A percentile compares a stretch with the other conserved stretches of the same genome.
Conservation (phyloP, 2,329 filamentous ascomycete species). For the Botrytis squamosa region DNA sequence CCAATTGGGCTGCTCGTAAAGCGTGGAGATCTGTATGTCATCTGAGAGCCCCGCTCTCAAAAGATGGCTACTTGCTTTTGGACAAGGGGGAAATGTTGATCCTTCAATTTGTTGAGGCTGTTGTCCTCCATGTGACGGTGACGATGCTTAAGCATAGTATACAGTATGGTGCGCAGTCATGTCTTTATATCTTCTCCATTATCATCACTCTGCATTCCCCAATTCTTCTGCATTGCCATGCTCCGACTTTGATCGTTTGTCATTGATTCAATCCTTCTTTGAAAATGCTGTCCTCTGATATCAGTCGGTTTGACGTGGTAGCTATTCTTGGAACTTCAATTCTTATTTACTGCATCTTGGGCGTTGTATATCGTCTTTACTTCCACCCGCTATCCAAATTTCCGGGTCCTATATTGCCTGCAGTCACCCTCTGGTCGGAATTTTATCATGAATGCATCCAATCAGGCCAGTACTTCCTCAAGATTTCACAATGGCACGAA, state of each 20-base stretch:
- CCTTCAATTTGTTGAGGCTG: background rate
- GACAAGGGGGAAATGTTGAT: background rate
- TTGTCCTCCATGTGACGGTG: slow-evolving; percentile 1
- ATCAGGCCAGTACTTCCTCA: slow-evolving; percentile 9
- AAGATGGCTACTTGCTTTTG: background rate
- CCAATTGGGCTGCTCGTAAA: slow-evolving; percentile 2
- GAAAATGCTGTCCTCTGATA: slow-evolving; percentile 1
- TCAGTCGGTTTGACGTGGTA: background rate
- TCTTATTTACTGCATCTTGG: slow-evolving; percentile 12
- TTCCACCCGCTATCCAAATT: slow-evolving; percentile 20
- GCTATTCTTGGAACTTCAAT: slow-evolving; percentile 10
- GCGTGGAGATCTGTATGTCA: slow-evolving; percentile 3
- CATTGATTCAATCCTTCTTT: background rate
- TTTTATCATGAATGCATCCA: slow-evolving; percentile 13
- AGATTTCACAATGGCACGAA: slow-evolving; percentile 13
- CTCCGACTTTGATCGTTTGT: background rate
- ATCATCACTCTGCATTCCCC: slow-evolving; percentile 3
- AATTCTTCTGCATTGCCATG: background rate
- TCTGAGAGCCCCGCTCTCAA: background rate
- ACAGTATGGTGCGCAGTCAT: background rate
- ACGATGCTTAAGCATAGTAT: background rate
- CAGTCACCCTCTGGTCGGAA: slow-evolving; percentile 11
- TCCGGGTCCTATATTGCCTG: slow-evolving; percentile 20
- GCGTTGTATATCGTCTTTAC: slow-evolving; percentile 19
- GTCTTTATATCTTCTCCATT: slow-evolving; percentile 3